These are phyloP conservation scores for Sinapis alba DNA, from an alignment of 441 rosid species.

Conservation along the genomic window DNA sequence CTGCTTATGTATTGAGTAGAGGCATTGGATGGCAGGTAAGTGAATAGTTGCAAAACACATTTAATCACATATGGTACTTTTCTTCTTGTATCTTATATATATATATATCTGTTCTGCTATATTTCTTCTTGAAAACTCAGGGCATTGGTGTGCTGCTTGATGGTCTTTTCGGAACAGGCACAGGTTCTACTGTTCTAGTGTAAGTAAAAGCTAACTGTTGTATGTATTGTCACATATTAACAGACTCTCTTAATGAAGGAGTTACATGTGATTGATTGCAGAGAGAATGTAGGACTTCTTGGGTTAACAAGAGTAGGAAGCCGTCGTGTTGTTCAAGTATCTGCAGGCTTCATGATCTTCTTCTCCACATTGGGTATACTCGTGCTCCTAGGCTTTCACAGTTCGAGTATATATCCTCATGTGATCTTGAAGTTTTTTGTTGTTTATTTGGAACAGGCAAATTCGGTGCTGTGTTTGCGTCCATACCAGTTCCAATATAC, in stretches of 20 bases:
- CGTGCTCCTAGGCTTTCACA: too few species aligned
- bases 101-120: neutral
- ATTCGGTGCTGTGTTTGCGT: conserved; percentile 83
- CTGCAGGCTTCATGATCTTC: conserved; percentile 84
- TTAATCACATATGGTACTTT: too few species aligned
- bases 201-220: conserved; percentile 36
- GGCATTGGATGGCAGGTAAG: conserved; percentile 85
- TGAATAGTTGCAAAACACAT: too few species aligned
- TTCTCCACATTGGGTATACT: conserved; percentile 62
- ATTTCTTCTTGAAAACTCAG: too few species aligned
- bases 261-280: too few species aligned
- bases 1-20: conserved; percentile 74
- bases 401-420: neutral
- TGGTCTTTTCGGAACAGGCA: conserved; percentile 74
- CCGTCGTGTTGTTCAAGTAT: conserved; percentile 72
- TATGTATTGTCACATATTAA: too few species aligned
- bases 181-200: conserved; percentile 79
- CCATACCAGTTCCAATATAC: conserved; percentile 71
- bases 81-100: too few species aligned
- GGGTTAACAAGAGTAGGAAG: conserved; percentile 68
- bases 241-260: neutral
- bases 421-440: neutral
- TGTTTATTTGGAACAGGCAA: conserved; percentile 48
- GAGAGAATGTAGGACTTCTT: conserved; percentile 79
- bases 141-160: conserved; percentile 76